Conservation (phyloP, 495 filamentous ascomycete species). For the Xylaria intraflava region DNA sequence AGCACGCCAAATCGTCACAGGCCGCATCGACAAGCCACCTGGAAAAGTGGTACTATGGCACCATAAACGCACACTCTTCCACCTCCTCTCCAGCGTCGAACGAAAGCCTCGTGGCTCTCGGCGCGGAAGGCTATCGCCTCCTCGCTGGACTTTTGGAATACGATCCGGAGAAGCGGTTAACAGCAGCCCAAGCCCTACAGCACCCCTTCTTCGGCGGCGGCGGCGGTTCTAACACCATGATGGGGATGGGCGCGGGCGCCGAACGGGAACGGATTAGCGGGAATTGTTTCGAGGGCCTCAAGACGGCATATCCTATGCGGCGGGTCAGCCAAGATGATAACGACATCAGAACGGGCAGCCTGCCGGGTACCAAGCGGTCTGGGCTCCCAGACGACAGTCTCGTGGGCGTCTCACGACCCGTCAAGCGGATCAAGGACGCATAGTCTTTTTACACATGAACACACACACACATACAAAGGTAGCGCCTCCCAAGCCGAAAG, state of each 20-base stretch:
- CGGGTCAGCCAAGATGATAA: slow-evolving; percentile 91
- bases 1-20: slow-evolving; percentile 39
- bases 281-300: slow-evolving; percentile 88
- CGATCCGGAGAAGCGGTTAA: slow-evolving; percentile 82
- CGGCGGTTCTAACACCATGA: slow-evolving; percentile 7
- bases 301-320: slow-evolving; percentile 80
- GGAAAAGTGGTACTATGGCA: slow-evolving; percentile 54
- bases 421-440: slow-evolving; percentile 62
- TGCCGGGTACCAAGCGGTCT: slow-evolving; percentile 88
- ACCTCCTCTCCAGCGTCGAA: slow-evolving; percentile 28
- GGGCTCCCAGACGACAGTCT: slow-evolving; percentile 80
- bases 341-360: slow-evolving; percentile 78
- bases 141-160: slow-evolving; percentile 80
- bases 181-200: slow-evolving; percentile 74
- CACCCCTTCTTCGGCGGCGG: slow-evolving; percentile 71
- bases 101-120: slow-evolving; percentile 49
- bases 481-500: too few relatives aligned
- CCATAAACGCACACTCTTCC: slow-evolving; percentile 43
- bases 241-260: slow-evolving; percentile 22
- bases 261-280: slow-evolving; percentile 58
- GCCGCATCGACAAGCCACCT: slow-evolving; percentile 34
- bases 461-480: too few relatives aligned
- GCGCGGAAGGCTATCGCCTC: slow-evolving; percentile 71
- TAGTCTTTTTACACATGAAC: slow-evolving; percentile 7
- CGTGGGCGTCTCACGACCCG: slow-evolving; percentile 39